Evolutionary conservation across 2,329 filamentous ascomycete genomes (phyloP), one percentile per base, ranked within the genome.

Genomic region (Mariannaea elegans): DNA sequence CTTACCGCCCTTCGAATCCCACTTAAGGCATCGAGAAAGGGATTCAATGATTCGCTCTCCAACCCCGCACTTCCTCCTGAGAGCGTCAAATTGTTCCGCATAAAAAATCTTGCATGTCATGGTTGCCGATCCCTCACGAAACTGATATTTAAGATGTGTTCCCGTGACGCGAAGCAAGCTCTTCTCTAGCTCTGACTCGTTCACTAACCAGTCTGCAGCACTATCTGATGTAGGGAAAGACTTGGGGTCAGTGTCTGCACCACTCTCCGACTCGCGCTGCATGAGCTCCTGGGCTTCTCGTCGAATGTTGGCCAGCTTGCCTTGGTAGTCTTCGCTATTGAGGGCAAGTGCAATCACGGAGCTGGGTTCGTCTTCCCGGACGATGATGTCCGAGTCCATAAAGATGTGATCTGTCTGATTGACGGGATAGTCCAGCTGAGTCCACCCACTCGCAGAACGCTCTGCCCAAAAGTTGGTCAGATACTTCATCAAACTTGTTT

Each of bases 61-160:
- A 8, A 97, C 91, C 14, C 94, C 94, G 65, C 94, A 98, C 76
- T 97, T 97, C 56, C 92, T 87, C 56, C 95, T 88, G 36, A 99
- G 84, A 3, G 95, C 95, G 77, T 99, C 95, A 69, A 99, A 99
- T 64, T 97, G 95, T 75, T 98, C 95, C 0, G 95, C 95, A 71
- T 96, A 99, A 77, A 99, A 98, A 45, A 99, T 95, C 77, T 99
- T 99, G 81, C 96, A 98, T 48, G 94, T 90, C 86, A 97, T 97
- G 70, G 91, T 92, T 3, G 96, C 94, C n/a, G 91, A 89, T 0
- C 94, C 93, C 73, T 97, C 94, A 24, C 90, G 90, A 77, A 98
- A 99, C 61, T 97, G 93, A 73, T 97, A 99, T 73, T 96, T 96
- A 66, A 97, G 88, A 75, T 99, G 95, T 1, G 93, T 97, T 34